These are phyloP conservation scores for Claviceps pazoutovae DNA, from an alignment of 2,329 filamentous ascomycete genomes.

Conservation along the genomic window DNA sequence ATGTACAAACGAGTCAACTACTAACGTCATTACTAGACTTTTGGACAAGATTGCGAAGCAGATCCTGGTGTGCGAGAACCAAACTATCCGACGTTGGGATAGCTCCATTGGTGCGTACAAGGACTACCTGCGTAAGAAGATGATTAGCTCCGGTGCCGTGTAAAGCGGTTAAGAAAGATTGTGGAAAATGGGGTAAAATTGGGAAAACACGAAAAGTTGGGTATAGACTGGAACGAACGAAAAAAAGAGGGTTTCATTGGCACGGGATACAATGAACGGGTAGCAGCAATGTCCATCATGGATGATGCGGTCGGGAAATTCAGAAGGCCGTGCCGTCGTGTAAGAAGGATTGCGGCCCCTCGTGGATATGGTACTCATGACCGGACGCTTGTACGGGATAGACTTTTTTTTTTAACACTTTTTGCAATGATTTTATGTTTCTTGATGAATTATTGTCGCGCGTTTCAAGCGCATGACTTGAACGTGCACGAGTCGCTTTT, in stretches of 20 bases:
- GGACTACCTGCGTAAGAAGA: constrained; percentile 98
- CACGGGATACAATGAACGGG: constrained; percentile 7
- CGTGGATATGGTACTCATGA: constrained; percentile 14
- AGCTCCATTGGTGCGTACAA: constrained; percentile 91
- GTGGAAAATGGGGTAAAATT: constrained; percentile 1
- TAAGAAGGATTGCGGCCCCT: constrained; percentile 16
- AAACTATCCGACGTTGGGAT: constrained; percentile 80
- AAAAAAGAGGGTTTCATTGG: constrained; percentile 6
- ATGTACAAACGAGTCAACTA: not conserved
- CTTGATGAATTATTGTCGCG: not conserved
- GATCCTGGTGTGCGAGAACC: constrained; percentile 98
- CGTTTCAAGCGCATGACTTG: not conserved
- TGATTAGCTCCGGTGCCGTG: constrained; percentile 77
- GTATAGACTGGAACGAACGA: constrained; percentile 10
- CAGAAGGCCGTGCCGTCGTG: constrained; percentile 14
- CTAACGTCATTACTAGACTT: constrained; percentile 42
- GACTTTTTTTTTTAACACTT: constrained; percentile 16
- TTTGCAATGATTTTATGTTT: constrained; percentile 8
- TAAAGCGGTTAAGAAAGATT: constrained; percentile 34
- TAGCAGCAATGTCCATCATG: constrained; percentile 9
- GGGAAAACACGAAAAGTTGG: constrained; percentile 2
- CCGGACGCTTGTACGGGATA: constrained; percentile 16
- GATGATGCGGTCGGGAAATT: constrained; percentile 4
- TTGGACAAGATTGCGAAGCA: constrained; percentile 99
- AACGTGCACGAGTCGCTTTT: not conserved